Evolutionary conservation across 108 stramenopile species (phyloP), one percentile per base, ranked within the genome.

Genomic region (Cylindrotheca fusiformis): DNA sequence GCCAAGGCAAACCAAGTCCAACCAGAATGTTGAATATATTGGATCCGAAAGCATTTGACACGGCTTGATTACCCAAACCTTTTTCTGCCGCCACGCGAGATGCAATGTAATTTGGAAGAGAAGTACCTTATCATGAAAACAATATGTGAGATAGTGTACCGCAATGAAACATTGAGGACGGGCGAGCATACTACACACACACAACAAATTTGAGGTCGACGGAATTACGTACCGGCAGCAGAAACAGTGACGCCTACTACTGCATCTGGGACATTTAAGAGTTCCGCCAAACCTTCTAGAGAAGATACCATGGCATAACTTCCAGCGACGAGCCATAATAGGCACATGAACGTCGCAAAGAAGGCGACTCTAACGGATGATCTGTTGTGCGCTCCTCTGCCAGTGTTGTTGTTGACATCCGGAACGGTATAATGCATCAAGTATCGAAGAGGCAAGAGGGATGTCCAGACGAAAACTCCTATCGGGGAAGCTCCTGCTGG

Each of bases 1-100:
- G 50, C 93, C 93, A 96, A 20, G 95, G 95, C 8, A 94, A 60
- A 10, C 91, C 91, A 28, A 96, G 72, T 19, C 88, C 95, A 44
- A 93, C 72, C 63, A 84, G 62, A 31, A 96, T 93, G 60, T 94
- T 90, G 79, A 96, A 96, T 0, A 86, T 92, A 52, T 96, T 96
- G 50, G 73, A 78, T 1, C 95, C 93, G 52, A 96, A 84, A 1
- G 90, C 88, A 74, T 93, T 93, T 0, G 86, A 81, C 1, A 96
- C 88, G 32, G 95, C 95, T 75, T 87, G 87, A 62, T 94, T 88
- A 2, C 89, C 85, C 36, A 90, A 83, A 12, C 95, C 95, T 36
- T 78, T 82, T 58, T 81, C 78, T 26, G 95, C 93, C 45, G 87
- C 90, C n/a, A 91, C 77, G 46, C 79, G 69, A 28, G 82, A 84